Conservation (phyloP, 2,329 filamentous ascomycete genomes). For the Fusarium veterinarium region DNA sequence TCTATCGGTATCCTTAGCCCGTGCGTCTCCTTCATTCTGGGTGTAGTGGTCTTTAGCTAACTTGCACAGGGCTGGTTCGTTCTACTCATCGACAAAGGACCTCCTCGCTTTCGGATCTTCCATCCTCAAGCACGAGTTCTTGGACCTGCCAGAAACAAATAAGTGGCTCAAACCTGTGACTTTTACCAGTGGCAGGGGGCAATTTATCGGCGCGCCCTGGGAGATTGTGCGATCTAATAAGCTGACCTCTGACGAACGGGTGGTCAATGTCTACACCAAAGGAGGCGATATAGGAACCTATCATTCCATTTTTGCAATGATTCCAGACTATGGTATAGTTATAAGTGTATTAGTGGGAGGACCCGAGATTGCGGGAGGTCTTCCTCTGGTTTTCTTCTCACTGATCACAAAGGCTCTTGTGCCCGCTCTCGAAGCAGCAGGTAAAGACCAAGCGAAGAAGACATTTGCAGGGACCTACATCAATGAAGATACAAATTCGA, state of each 20-base stretch:
- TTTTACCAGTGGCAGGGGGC: neutral
- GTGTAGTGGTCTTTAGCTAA: neutral
- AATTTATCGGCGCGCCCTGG: conserved; percentile 4
- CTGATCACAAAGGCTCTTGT: neutral
- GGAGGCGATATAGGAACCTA: conserved; percentile 5
- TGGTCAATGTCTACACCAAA: conserved; percentile 16
- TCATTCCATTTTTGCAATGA: conserved; percentile 1
- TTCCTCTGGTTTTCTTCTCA: conserved; percentile 1
- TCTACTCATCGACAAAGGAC: conserved; percentile 15
- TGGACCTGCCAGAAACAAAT: neutral
- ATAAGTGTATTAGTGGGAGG: neutral
- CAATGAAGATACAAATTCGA: conserved; percentile 2
- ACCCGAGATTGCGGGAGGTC: neutral
- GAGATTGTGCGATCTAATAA: conserved; percentile 22
- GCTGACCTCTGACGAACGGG: neutral
- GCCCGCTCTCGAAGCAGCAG: neutral
- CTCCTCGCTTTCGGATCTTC: conserved; percentile 11
- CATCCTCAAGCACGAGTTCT: conserved; percentile 1
- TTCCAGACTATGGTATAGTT: conserved; percentile 12
- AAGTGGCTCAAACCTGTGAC: conserved; percentile 12
- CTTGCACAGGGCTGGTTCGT: conserved; percentile 4
- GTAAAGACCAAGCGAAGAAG: neutral
- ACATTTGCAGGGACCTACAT: neutral
- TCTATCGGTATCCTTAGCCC: conserved; percentile 4
- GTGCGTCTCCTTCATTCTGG: neutral